These are phyloP conservation scores for Petunia hybrid DNA, from an alignment of 305 asterid species.

Conservation along the genomic window DNA sequence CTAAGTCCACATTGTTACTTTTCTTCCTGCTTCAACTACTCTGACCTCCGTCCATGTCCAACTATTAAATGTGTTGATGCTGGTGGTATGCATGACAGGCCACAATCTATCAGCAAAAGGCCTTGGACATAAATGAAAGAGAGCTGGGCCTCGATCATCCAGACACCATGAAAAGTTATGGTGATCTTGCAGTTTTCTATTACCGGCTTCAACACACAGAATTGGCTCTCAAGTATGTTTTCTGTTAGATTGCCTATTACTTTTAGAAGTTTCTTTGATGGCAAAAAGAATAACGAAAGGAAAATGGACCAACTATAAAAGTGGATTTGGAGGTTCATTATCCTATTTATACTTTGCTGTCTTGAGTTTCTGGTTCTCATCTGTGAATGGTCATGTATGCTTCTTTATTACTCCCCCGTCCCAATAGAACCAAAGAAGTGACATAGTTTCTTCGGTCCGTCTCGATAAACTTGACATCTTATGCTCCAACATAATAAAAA, in stretches of 20 bases:
- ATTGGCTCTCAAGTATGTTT: slow-evolving; percentile 93
- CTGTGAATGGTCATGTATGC: slow-evolving; percentile 21
- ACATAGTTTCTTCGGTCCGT: background rate
- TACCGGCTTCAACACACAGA: slow-evolving; percentile 99
- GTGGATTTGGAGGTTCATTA: slow-evolving; percentile 31
- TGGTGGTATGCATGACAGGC: slow-evolving; percentile 62
- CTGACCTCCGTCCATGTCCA: slow-evolving; percentile 20
- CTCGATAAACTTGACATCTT: slow-evolving; percentile 15
- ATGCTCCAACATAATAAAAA: slow-evolving; percentile 24
- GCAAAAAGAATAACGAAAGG: background rate
- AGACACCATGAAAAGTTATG: slow-evolving; percentile 98
- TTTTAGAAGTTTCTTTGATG: slow-evolving; percentile 28
- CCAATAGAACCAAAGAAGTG: slow-evolving; percentile 13
- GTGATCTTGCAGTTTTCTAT: slow-evolving; percentile 99
- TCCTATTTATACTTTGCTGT: background rate
- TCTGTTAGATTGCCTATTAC: slow-evolving; percentile 31
- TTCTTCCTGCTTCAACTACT: slow-evolving; percentile 17
- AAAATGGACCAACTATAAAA: slow-evolving; percentile 5
- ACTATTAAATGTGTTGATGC: slow-evolving; percentile 28
- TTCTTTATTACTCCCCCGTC: slow-evolving; percentile 12
- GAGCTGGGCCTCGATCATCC: slow-evolving; percentile 99
- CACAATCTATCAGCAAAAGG: slow-evolving; percentile 98
- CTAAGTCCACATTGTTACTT: slow-evolving; percentile 27
- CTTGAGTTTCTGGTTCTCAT: background rate
- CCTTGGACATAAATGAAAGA: slow-evolving; percentile 96